Percentiles rank a stretch among this genome's conserved stretches.
phyloP scores from a whole-genome alignment of 2,329 filamentous ascomycete genomes.

The Ciborinia camelliae region DNA sequence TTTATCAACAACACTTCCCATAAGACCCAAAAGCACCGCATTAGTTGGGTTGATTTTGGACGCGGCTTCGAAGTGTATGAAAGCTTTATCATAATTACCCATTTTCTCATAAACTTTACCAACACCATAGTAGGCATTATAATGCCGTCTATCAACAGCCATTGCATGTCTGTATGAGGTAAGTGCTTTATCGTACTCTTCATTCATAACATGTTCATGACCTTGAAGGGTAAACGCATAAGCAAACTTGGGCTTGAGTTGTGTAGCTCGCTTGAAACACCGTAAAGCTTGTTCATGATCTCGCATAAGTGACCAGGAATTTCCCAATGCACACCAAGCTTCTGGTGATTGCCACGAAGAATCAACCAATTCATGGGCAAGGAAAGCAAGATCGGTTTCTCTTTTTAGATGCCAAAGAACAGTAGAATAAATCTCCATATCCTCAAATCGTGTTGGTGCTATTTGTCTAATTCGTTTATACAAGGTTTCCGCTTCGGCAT shows the following conservation, averaged over 20 bases:
- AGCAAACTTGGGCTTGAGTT: slow-evolving; percentile 84
- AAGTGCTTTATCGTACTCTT: slow-evolving; percentile 94
- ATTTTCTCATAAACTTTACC: slow-evolving; percentile 82
- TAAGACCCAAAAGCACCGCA: slow-evolving; percentile 85
- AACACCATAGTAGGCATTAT: slow-evolving; percentile 97
- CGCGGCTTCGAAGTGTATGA: slow-evolving; percentile 86
- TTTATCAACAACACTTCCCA: slow-evolving; percentile 85
- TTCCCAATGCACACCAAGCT: slow-evolving; percentile 93
- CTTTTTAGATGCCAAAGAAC: slow-evolving; percentile 98
- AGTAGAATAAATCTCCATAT: slow-evolving; percentile 98
- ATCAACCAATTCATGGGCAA: slow-evolving; percentile 87
- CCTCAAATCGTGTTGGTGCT: slow-evolving; percentile 78
- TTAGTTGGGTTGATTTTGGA: slow-evolving; percentile 91
- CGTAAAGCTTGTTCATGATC: slow-evolving; percentile 93
- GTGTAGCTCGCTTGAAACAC: slow-evolving; percentile 92
- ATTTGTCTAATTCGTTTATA: slow-evolving; percentile 77
- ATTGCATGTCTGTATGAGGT: slow-evolving; percentile 84
- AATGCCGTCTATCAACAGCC: slow-evolving; percentile 81
- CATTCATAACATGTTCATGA: slow-evolving; percentile 91
- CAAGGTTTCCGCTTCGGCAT: slow-evolving; percentile 80
- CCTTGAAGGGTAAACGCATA: slow-evolving; percentile 96
- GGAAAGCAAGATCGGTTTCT: slow-evolving; percentile 85
- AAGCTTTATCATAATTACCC: slow-evolving; percentile 86
- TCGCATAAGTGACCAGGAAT: slow-evolving; percentile 86
- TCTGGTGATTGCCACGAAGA: slow-evolving; percentile 85